Percentiles rank a stretch among this genome's conserved stretches.
Conservation (phyloP, 2,329 filamentous ascomycete genomes). For the Tolypocladium endophyticum region DNA sequence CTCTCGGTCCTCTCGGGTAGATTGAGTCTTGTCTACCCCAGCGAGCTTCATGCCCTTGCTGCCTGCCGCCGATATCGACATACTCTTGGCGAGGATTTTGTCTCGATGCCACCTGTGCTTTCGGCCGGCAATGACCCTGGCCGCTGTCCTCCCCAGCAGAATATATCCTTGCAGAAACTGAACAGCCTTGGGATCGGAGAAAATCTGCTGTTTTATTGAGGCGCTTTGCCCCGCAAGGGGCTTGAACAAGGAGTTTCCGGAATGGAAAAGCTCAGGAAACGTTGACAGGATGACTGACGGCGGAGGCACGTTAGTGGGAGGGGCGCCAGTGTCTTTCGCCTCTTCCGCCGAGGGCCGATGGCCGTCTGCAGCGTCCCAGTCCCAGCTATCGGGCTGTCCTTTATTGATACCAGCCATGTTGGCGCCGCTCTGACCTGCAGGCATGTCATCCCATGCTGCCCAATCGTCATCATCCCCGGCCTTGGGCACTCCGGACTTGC, state of each 20-base stretch:
- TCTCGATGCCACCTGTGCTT: constrained; percentile 88
- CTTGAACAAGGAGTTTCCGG: constrained; percentile 57
- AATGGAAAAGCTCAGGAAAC: constrained; percentile 60
- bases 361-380: constrained; percentile 35
- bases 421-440: constrained; percentile 11
- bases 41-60: constrained; percentile 86
- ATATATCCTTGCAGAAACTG: constrained; percentile 57
- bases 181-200: constrained; percentile 51
- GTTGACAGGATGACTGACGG: constrained; percentile 72
- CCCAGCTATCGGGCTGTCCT: constrained; percentile 28
- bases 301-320: constrained; percentile 81
- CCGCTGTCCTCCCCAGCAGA: constrained; percentile 54
- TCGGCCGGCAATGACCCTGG: constrained; percentile 74
- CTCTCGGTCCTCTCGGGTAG: constrained; percentile 75
- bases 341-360: constrained; percentile 12
- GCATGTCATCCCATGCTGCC: constrained; percentile 39
- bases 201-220: constrained; percentile 49
- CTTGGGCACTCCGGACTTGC: background rate
- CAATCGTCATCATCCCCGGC: constrained; percentile 31
- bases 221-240: constrained; percentile 48
- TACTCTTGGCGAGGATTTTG: constrained; percentile 70
- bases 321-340: constrained; percentile 29
- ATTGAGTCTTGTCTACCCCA: constrained; percentile 73
- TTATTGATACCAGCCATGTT: constrained; percentile 7
- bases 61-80: constrained; percentile 72